Percentiles rank a stretch among this genome's conserved stretches.
These are phyloP conservation scores for Trichoderma oligosporum DNA, from an alignment of 2,329 filamentous ascomycete genomes.

Conservation along the genomic window DNA sequence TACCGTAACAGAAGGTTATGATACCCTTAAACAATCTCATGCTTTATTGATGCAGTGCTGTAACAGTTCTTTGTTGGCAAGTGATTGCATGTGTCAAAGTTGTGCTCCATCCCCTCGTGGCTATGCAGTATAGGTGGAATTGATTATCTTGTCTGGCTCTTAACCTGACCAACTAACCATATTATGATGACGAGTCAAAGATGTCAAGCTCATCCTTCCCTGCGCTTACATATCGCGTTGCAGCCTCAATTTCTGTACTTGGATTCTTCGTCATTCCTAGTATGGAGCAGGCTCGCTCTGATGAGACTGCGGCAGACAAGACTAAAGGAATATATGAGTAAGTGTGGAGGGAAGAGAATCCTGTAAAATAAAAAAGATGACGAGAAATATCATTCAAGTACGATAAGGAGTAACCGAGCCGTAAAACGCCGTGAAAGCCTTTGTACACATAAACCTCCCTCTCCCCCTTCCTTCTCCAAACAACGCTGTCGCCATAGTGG, in stretches of 20 bases:
- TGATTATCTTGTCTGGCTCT: too few relatives aligned
- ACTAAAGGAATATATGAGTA: not conserved
- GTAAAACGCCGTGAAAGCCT: slow-evolving; percentile 20
- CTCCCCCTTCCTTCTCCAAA: not conserved
- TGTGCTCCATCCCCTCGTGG: too few relatives aligned
- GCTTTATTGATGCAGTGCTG: not conserved
- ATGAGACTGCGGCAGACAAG: not conserved
- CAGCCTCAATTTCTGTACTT: not conserved
- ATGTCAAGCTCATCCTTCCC: too few relatives aligned
- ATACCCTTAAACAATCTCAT: slow-evolving; percentile 17
- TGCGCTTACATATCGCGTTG: too few relatives aligned
- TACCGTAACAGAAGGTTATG: slow-evolving; percentile 19
- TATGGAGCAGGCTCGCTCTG: not conserved
- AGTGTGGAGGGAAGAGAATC: not conserved
- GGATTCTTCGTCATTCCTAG: not conserved
- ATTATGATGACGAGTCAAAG: too few relatives aligned
- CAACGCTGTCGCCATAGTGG: not conserved
- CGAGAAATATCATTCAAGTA: slow-evolving; percentile 13
- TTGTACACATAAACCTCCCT: slow-evolving; percentile 16
- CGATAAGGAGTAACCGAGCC: slow-evolving; percentile 19
- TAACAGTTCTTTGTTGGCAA: not conserved
- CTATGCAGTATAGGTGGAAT: too few relatives aligned
- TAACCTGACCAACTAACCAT: too few relatives aligned
- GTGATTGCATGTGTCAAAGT: not conserved
- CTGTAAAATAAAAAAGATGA: not conserved